These are phyloP conservation scores for Zasmidium citrigriseum DNA, from an alignment of 2,329 filamentous ascomycete genomes.

Conservation along the genomic window DNA sequence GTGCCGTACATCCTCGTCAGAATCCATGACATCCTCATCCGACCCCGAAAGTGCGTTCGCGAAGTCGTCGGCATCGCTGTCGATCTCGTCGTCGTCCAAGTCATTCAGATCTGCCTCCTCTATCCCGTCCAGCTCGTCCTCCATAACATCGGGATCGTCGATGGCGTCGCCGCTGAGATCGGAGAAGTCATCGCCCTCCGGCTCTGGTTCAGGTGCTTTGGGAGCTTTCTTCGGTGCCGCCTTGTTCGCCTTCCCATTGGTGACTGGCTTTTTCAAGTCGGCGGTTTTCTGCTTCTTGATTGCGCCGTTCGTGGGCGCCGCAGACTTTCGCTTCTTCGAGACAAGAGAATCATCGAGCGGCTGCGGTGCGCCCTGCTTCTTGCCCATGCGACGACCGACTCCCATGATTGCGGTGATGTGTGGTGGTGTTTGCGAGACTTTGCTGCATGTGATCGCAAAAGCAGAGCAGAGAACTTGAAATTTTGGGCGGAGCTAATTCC, in stretches of 20 bases:
- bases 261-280: constrained; percentile 44
- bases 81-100: constrained; percentile 35
- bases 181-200: constrained; percentile 12
- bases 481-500: background rate
- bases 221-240: constrained; percentile 17
- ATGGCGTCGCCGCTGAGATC: constrained; percentile 33
- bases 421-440: no score
- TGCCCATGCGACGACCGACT: constrained; percentile 24
- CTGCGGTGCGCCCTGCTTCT: constrained; percentile 88
- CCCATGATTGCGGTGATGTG: constrained; percentile 20
- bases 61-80: constrained; percentile 35
- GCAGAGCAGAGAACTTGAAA: background rate
- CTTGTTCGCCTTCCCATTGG: constrained; percentile 35
- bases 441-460: no score
- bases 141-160: constrained; percentile 43
- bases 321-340: constrained; percentile 84
- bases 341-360: constrained; percentile 74
- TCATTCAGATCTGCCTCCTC: constrained; percentile 28
- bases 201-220: constrained; percentile 38
- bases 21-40: constrained; percentile 58
- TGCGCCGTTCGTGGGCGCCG: constrained; percentile 55
- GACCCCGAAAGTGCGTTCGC: constrained; percentile 40
- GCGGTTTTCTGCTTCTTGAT: constrained; percentile 67
- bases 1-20: constrained; percentile 59
- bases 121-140: constrained; percentile 50